These are phyloP conservation scores for Auriscalpium vulgare DNA, from an alignment of 768 basidiomycete genomes.

Conservation along the genomic window DNA sequence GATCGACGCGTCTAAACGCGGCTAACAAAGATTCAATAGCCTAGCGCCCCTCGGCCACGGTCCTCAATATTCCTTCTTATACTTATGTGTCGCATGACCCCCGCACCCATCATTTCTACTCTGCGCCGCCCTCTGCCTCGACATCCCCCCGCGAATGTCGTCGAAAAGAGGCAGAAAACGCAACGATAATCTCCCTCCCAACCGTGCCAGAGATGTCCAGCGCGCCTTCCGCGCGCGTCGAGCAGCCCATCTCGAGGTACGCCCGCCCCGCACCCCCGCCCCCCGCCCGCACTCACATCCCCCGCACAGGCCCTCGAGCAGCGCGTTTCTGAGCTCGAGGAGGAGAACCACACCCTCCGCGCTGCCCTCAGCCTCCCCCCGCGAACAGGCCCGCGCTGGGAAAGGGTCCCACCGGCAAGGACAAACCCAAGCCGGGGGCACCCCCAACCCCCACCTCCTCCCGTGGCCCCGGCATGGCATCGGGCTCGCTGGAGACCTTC, in stretches of 20 bases:
- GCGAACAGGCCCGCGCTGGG: slow-evolving; percentile 67
- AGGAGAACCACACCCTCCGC: slow-evolving; percentile 71
- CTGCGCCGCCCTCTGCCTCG: slow-evolving; percentile 22
- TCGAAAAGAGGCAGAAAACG: slow-evolving; percentile 84
- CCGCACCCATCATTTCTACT: slow-evolving; percentile 16
- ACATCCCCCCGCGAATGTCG: slow-evolving; percentile 42
- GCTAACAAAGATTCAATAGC: slow-evolving; percentile 14
- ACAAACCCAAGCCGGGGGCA: slow-evolving; percentile 47
- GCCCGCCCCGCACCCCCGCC: slow-evolving; percentile 17
- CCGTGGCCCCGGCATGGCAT: background rate
- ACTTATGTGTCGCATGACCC: slow-evolving; percentile 27
- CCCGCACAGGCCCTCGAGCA: slow-evolving; percentile 64
- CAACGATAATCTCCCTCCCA: slow-evolving; percentile 72
- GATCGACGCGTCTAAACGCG: slow-evolving; percentile 25
- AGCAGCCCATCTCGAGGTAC: slow-evolving; percentile 78
- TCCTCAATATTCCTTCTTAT: slow-evolving; percentile 21
- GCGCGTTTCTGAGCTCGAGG: slow-evolving; percentile 75
- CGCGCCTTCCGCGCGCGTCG: slow-evolving; percentile 83
- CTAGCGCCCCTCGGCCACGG: slow-evolving; percentile 17
- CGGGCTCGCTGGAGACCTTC: slow-evolving; percentile 12
- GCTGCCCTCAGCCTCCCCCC: slow-evolving; percentile 67
- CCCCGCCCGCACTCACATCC: slow-evolving; percentile 22
- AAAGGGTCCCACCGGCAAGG: slow-evolving; percentile 83
- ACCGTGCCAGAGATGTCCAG: slow-evolving; percentile 83
- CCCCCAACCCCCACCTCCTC: slow-evolving; percentile 5